Conservation (phyloP, 345 rosid genomes). For the Camelina sativa region DNA sequence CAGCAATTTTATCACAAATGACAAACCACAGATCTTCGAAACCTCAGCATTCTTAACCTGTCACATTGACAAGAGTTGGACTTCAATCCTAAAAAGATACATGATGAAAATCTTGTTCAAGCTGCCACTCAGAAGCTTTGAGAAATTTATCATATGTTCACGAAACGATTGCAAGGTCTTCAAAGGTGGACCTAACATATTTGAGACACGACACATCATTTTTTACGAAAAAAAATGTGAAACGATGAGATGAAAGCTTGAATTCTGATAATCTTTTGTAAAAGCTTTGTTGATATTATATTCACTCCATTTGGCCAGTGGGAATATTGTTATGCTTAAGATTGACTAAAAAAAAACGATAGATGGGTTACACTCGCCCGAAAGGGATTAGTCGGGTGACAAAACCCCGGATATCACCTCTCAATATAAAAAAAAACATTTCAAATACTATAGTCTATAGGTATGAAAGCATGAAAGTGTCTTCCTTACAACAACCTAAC, state of each 20-base stretch:
- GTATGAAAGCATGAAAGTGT: neutral
- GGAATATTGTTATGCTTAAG: too few species aligned
- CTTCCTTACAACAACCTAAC: neutral
- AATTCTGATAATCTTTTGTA: neutral
- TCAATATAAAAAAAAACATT: too few species aligned
- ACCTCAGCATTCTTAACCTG: too few species aligned
- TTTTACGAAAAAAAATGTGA: neutral
- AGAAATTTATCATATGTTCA: constrained; percentile 9
- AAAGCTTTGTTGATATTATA: neutral
- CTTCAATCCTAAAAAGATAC: neutral
- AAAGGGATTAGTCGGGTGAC: too few species aligned
- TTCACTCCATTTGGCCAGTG: too few species aligned
- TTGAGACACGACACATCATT: neutral
- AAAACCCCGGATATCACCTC: too few species aligned
- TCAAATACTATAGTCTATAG: too few species aligned
- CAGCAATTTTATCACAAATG: too few species aligned
- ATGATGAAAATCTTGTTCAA: neutral
- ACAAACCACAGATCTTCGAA: too few species aligned
- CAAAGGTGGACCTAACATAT: neutral
- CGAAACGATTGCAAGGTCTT: neutral
- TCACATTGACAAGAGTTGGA: constrained; percentile 7
- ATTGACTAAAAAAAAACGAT: too few species aligned
- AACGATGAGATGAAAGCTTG: constrained; percentile 26
- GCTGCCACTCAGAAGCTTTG: constrained; percentile 10
- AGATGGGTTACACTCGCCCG: too few species aligned